Evolutionary conservation across 2,329 filamentous ascomycete genomes (phyloP).

Genomic region (Curvularia lunata): DNA sequence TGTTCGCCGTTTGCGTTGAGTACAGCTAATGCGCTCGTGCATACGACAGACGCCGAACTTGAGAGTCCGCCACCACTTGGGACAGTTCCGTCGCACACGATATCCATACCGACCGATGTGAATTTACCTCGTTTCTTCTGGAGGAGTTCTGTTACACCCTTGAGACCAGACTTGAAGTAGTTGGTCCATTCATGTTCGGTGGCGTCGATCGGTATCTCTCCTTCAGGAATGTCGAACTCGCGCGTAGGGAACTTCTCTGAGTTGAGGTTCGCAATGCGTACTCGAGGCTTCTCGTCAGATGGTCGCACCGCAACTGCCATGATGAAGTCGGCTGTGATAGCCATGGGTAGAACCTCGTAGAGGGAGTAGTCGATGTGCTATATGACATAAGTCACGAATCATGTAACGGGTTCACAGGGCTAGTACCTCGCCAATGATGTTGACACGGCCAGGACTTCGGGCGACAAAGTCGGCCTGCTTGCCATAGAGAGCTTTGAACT

Average conservation of each 20-base stretch:
- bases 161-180: slow-evolving; percentile 93
- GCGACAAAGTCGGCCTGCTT: slow-evolving; percentile 79
- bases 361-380: slow-evolving; percentile 96
- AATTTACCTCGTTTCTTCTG: slow-evolving; percentile 70
- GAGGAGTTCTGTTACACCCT: slow-evolving; percentile 80
- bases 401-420: background rate
- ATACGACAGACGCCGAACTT: slow-evolving; percentile 93
- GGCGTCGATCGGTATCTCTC: slow-evolving; percentile 73
- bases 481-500: slow-evolving; percentile 75
- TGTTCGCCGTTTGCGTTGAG: slow-evolving; percentile 82
- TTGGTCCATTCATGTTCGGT: slow-evolving; percentile 93
- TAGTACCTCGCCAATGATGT: slow-evolving; percentile 86
- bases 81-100: slow-evolving; percentile 89
- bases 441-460: slow-evolving; percentile 90
- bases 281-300: slow-evolving; percentile 61
- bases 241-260: slow-evolving; percentile 74
- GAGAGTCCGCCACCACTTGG: slow-evolving; percentile 91
- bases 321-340: slow-evolving; percentile 88
- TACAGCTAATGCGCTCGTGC: slow-evolving; percentile 84
- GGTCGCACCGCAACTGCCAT: slow-evolving; percentile 74
- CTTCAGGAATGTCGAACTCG: slow-evolving; percentile 73
- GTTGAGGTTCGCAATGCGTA: slow-evolving; percentile 82
- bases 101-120: slow-evolving; percentile 77
- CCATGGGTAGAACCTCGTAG: slow-evolving; percentile 95
- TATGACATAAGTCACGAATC: slow-evolving; percentile 22